Conservation (phyloP, 2,329 filamentous ascomycete species). For the Fusarium lateritium region DNA sequence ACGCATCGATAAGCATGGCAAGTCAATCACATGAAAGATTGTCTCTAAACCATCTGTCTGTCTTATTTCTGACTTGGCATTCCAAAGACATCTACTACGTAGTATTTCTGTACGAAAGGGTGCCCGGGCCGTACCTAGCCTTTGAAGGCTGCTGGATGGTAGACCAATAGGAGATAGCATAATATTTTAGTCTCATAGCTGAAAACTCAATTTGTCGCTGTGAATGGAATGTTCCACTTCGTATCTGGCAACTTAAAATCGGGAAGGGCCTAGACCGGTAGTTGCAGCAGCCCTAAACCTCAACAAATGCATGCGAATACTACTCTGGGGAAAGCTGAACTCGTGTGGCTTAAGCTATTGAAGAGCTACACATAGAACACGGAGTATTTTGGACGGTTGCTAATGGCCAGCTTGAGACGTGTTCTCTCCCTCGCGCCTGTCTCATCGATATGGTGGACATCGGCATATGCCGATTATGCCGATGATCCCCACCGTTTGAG, state of each 20-base stretch:
- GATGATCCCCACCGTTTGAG: slow-evolving; percentile 1
- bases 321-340: slow-evolving; percentile 2
- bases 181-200: neutral
- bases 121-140: slow-evolving; percentile 27
- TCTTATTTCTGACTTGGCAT: neutral
- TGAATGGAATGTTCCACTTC: neutral
- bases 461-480: slow-evolving; percentile 9
- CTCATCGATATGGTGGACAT: neutral
- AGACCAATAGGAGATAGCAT: neutral
- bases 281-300: neutral
- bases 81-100: neutral
- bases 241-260: neutral
- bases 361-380: neutral
- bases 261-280: slow-evolving; percentile 11
- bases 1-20: neutral
- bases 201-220: neutral
- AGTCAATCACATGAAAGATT: neutral
- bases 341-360: slow-evolving; percentile 13
- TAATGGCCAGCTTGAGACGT: neutral
- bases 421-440: neutral
- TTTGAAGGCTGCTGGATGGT: neutral
- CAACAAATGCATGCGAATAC: neutral
- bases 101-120: neutral
- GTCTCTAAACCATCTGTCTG: neutral
- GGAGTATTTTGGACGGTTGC: neutral